Evolutionary conservation across 805 yeast species (phyloP), one percentile per base, ranked within the genome.

Genomic region (Yamadazyma sp.): DNA sequence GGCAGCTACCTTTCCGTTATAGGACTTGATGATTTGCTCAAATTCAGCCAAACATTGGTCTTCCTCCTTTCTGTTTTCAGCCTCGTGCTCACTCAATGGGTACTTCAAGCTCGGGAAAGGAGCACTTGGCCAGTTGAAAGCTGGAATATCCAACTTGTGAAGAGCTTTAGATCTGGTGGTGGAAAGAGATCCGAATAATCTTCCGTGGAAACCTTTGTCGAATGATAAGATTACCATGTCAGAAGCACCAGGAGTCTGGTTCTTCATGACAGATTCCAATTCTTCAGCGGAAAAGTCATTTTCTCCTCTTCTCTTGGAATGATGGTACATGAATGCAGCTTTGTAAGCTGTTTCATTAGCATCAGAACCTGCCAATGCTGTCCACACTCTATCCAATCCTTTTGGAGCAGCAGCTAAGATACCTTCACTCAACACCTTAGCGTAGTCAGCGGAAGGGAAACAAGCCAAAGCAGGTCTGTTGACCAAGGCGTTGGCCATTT

Each of bases 301-400:
- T 2, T 56, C 49, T 19, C 77, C 79, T 57, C 87, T 72, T 45
- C 62, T 65, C 46, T 72, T 69, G 20, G 77, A 71, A 48, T 75
- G 79, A 55, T 73, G 77, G 56, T 74, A 77, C 76, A 80, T 78
- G 54, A 78, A 78, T 1, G 84, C 85, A 11, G 87, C 87, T 50
- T 80, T 80, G 60, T 70, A 79, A 1, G 87, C 87, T 42, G 80
- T 70, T 55, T 80, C 87, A 48, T 80, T 80, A 37, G 86, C 86
- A 57, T 76, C 80, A 2, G 86, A 78, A 32, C 87, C 86, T 12
- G 81, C 70, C 34, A 78, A 67, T 6, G 82, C 82, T 12, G 84
- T 77, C 81, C 84, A 78, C 14, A 80, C 77, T 45, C 71, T 66
- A 38, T 61, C 57, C 56, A 75, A 71, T 9, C 84, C 84, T 38